Base-by-base conservation (phyloP, 2,329 filamentous ascomycete species). In the Bipolaris oryzae region DNA sequence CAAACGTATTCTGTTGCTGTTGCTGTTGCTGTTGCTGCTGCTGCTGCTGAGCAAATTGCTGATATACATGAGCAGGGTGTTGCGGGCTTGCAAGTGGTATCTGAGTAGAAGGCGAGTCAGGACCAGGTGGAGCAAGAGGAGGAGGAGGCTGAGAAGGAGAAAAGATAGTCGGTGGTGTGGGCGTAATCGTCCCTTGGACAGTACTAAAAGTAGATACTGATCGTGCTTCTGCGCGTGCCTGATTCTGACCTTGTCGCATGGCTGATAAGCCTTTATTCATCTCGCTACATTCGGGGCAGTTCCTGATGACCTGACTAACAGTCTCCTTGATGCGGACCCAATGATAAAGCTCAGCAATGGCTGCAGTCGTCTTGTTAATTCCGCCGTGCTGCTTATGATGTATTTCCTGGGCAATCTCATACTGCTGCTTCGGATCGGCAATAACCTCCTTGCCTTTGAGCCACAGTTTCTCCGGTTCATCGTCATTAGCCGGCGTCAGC, bases 241-340 rank as follows among this genome's bases (percentile, higher is more conserved):
- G 53, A 31, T 53, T 64, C 38, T 68, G 67, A 7, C 59, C 66
- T 35, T 64, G 57, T 13, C 71, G 68, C 57, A 68, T 66, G 5
- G 61, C 61, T 13, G 70, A 64, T 3, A 74, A 52, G 0, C 70
- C 71, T 37, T 76, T 76, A 60, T 75, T 75, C 72, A 75, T 74
- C 65, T 96, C 92, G 77, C 94, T 96, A 80, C 94, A 98, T 73
- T 96, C 89, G 7, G 85, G 79, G 77, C 95, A 99, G 69, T 95
- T 94, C 68, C 91, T 89, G 77, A 98, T 96, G 67, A 96, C 93
- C 74, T 94, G 88, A 74, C 90, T 95, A 60, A 97, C 95, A 0
- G 94, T 98, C 78, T 97, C 93, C 76, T 98, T 99, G 80, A 98
- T 98, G 59, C 94, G 87, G 45, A 96, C 93, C 95, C 95, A 99